phyloP scores from a whole-genome alignment of 2,329 filamentous ascomycete species.

The Metarhizium sp. region DNA sequence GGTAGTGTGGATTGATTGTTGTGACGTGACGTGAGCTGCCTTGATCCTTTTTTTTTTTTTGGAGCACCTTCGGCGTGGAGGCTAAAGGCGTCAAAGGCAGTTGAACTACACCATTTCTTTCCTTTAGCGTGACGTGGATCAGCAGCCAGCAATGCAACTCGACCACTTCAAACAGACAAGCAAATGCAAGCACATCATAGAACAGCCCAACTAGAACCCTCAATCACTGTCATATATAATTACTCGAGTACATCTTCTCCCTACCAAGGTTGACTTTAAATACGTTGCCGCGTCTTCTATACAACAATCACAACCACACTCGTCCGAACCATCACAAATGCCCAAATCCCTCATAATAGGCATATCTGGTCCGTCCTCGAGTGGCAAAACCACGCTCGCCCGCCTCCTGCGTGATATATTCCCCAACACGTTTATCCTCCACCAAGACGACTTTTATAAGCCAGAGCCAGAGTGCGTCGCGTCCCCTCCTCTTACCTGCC shows the following conservation, averaged over 20 bases:
- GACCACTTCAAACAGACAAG: too few relatives aligned
- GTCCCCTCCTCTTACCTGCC: background rate
- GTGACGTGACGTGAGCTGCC: too few relatives aligned
- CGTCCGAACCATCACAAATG: conserved; percentile 4
- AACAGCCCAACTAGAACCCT: too few relatives aligned
- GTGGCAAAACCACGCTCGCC: conserved; percentile 89
- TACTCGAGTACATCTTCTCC: too few relatives aligned
- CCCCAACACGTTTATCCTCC: conserved; percentile 69
- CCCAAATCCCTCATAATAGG: conserved; percentile 57
- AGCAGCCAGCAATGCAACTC: background rate
- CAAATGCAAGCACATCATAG: too few relatives aligned
- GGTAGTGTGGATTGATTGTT: too few relatives aligned
- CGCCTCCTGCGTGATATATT: conserved; percentile 78
- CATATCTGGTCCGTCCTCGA: conserved; percentile 83
- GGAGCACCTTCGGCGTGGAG: too few relatives aligned
- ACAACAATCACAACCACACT: background rate
- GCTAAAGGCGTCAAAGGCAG: too few relatives aligned
- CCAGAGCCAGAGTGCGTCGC: conserved; percentile 57
- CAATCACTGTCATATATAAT: too few relatives aligned
- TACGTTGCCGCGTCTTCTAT: background rate
- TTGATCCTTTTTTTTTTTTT: background rate
- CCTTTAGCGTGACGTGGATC: background rate
- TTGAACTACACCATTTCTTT: background rate
- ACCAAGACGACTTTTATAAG: conserved; percentile 94
- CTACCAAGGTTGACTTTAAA: too few relatives aligned